These are phyloP conservation scores for Pseudohyphozyma bogoriensis DNA, from an alignment of 768 basidiomycete genomes.

Conservation along the genomic window DNA sequence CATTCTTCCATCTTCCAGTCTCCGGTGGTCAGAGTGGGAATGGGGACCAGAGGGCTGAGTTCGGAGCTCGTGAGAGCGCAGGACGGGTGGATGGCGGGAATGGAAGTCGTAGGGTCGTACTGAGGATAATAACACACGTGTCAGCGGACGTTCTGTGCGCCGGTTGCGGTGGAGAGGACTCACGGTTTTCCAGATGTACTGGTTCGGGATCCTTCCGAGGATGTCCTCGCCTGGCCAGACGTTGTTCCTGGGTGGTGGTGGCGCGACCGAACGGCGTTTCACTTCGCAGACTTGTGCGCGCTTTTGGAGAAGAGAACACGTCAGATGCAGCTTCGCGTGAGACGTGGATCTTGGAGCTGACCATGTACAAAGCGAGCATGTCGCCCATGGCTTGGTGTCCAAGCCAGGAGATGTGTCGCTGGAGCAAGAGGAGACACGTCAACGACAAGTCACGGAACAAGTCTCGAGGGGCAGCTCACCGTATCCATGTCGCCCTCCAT, in stretches of 20 bases:
- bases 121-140: too few relatives aligned
- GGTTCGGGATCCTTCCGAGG: background rate
- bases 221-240: slow-evolving; percentile 5
- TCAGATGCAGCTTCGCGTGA: too few relatives aligned
- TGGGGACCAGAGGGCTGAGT: background rate
- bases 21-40: background rate
- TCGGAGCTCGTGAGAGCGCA: background rate
- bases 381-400: slow-evolving; percentile 9
- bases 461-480: too few relatives aligned
- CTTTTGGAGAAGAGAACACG: too few relatives aligned
- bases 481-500: slow-evolving; percentile 1
- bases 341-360: too few relatives aligned
- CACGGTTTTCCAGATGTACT: slow-evolving; percentile 11
- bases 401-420: slow-evolving; percentile 12
- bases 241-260: background rate
- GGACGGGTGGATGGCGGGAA: background rate
- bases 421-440: background rate
- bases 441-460: background rate
- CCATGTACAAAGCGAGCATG: slow-evolving; percentile 22
- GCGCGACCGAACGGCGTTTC: background rate
- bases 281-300: background rate
- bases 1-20: slow-evolving; percentile 2
- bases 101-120: background rate
- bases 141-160: too few relatives aligned
- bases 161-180: background rate